Evolutionary conservation across 257 asterid genomes (phyloP), one percentile per base, ranked within the genome.

Genomic region (Agastache rugosa): DNA sequence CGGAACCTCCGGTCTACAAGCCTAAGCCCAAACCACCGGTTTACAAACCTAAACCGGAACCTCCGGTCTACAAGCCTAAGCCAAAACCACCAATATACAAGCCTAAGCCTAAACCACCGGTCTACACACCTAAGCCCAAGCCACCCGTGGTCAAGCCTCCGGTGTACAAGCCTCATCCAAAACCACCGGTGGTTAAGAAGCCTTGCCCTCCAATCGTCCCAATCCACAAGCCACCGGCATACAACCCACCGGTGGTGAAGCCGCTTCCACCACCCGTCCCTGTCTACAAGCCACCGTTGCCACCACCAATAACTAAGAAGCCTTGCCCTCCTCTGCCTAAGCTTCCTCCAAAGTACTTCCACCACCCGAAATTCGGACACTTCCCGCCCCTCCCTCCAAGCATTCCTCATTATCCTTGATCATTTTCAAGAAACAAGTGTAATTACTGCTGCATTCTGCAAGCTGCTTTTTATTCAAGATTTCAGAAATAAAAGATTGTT

Each of bases 371-470:
- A 70, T 47, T 82, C 58, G 88, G 88, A 10, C 67, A 70, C 50
- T 80, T 69, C 83, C 93, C 93, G 48, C 91, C 96, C 4, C 59
- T 85, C 35, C 86, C 97, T n/a, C 96, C 96, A 10, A 23, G 63
- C 39, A 47, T 76, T 4, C 59, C 19, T 53, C 82, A 78, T 54
- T 84, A 74, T 4, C 79, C 89, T 22, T 82, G 77, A 83, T 64
- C 76, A 45, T 42, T 68, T 59, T 19, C 75, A 45, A 53, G 5
- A 68, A 3, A 48, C 3, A 58, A 47, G 63, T 77, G 81, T 73
- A 71, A 71, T 75, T 83, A 76, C 20, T 59, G 59, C 29, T 50
- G 65, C 63, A 72, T 68, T 63, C 67, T 27, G 44, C 48, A 19
- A 45, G 75, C 37, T 74, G 27, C 63, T 75, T 12, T 58, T 0